phyloP scores from a whole-genome alignment of 139 green algal genomes.

The Mesostigma viride region DNA sequence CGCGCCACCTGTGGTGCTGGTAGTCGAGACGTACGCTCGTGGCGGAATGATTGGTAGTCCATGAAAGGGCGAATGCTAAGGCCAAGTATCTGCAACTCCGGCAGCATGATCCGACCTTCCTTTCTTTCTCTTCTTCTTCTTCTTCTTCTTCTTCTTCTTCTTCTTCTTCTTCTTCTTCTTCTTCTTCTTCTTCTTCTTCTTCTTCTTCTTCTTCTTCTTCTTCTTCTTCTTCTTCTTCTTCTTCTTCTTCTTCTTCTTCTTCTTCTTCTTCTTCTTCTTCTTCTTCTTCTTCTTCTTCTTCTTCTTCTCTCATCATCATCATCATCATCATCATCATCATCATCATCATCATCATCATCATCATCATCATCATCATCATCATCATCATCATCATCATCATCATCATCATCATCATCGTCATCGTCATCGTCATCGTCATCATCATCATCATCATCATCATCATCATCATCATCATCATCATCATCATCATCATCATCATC shows the following conservation, averaged over 20 bases:
- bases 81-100: too few species aligned
- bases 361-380: slow-evolving; percentile 4
- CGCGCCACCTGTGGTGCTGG: too few species aligned
- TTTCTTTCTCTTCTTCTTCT: too few species aligned
- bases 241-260: not conserved
- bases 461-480: too few species aligned
- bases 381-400: slow-evolving; percentile 7
- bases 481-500: too few species aligned
- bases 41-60: too few species aligned
- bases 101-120: too few species aligned
- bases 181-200: not conserved
- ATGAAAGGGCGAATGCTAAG: too few species aligned
- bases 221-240: not conserved
- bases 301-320: not conserved
- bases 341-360: slow-evolving; percentile 9
- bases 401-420: slow-evolving; percentile 6
- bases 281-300: not conserved
- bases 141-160: slow-evolving; percentile 2
- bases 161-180: slow-evolving; percentile 3
- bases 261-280: not conserved
- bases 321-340: slow-evolving; percentile 6
- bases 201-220: not conserved
- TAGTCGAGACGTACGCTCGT: too few species aligned
- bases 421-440: too few species aligned
- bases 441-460: too few species aligned